A percentile compares a stretch with the other conserved stretches of the same genome.
Conservation (phyloP, 441 rosid genomes). For the Corymbia calophylla region DNA sequence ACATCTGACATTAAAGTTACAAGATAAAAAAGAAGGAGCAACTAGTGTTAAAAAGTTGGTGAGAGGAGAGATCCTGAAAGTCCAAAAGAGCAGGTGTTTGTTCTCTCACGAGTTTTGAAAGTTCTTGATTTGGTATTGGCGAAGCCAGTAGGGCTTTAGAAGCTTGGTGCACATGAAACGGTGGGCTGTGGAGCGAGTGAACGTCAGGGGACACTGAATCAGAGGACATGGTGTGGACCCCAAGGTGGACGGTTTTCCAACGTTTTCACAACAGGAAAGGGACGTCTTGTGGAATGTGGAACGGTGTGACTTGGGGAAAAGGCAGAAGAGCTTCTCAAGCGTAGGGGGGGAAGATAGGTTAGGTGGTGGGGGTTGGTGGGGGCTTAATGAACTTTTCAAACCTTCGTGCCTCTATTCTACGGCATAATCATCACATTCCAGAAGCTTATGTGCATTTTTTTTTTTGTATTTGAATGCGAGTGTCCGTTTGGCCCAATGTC, state of each 20-base stretch:
- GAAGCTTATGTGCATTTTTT: neutral
- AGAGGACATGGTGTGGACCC: neutral
- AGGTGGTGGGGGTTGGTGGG: neutral
- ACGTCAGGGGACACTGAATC: neutral
- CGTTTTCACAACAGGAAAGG: neutral
- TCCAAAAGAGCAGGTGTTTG: neutral
- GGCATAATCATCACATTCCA: neutral
- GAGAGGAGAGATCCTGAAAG: neutral
- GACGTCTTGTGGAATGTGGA: neutral
- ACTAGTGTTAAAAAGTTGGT: neutral
- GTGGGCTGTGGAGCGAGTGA: neutral
- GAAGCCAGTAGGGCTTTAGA: neutral
- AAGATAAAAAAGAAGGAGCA: neutral
- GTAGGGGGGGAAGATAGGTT: neutral
- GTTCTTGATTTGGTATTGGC: neutral
- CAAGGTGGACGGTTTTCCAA: neutral
- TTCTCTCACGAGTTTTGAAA: neutral
- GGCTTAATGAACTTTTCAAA: neutral
- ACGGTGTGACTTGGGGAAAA: neutral
- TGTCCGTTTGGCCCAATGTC: neutral
- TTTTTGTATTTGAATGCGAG: neutral
- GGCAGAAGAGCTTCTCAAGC: neutral
- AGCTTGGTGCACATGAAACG: neutral
- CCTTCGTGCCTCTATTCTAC: neutral
- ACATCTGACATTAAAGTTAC: neutral